Base-by-base conservation (phyloP, 805 yeast species). In the Pichia ethanolica region DNA sequence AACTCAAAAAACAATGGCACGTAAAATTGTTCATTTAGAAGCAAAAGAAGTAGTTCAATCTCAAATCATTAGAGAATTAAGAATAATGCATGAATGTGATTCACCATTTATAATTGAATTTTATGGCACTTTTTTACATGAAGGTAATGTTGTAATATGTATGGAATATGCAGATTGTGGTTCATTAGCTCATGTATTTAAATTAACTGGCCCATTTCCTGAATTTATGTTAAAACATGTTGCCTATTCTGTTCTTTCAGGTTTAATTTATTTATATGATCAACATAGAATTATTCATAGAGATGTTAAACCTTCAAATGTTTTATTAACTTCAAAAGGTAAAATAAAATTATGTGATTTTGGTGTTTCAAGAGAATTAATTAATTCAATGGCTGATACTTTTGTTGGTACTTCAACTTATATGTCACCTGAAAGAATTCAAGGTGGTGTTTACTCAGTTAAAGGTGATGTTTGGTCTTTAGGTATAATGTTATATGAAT, bases 81-180 rank as follows among this genome's bases (percentile, higher is more conserved):
- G 89, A 52, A 90, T 93, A 26, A 78, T 93, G 78, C 95, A 89
- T 64, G 95, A 87, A 61, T 91, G 97, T 61, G 83, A 78, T 61
- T 82, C 79, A 48, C 88, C 88, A 5, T 86, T 78, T 59, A 90
- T 93, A 42, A 86, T 91, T 45, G 88, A 86, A 42, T 93, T 90
- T 64, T 91, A 83, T 66, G 98, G 98, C 7, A 96, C 97, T 0
- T 86, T 83, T 60, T 75, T 89, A 46, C 78, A 78, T 48, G 81
- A 81, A 52, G 77, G 75, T 32, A 86, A 88, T 53, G 90, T 93
- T 14, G 83, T 89, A 12, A 86, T 93, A 53, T 85, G 96, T 63
- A 89, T 90, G 95, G 98, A 91, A 67, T 90, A 87, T 67, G 87
- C 91, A 79, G 96, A 91, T 66, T 87, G 97, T 66, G 91, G 96